phyloP scores from a whole-genome alignment of 495 filamentous ascomycete genomes.

The Bathelium albidoporum region DNA sequence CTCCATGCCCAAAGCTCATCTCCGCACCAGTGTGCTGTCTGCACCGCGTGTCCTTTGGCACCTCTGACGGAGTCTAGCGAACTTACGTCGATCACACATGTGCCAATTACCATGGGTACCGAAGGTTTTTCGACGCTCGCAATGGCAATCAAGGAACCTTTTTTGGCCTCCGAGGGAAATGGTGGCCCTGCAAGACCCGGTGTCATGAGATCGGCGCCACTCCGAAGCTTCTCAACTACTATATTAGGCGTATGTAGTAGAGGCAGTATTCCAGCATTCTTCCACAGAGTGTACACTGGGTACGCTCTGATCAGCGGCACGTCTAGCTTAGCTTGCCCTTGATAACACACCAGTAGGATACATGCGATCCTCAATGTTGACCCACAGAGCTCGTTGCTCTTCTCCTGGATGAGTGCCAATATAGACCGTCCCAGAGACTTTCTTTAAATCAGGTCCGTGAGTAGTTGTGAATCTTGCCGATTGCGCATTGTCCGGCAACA shows the following conservation, averaged over 20 bases:
- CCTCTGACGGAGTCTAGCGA: conserved; percentile 49
- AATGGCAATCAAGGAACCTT: conserved; percentile 55
- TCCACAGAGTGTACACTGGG: conserved; percentile 56
- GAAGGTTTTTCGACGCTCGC: conserved; percentile 50
- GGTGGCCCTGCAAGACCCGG: conserved; percentile 60
- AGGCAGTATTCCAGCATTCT: conserved; percentile 50
- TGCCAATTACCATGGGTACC: conserved; percentile 54
- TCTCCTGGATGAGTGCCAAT: conserved; percentile 45
- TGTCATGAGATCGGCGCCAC: conserved; percentile 66
- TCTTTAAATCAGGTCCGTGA: conserved; percentile 51
- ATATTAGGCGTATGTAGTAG: conserved; percentile 52
- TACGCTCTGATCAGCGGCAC: not conserved
- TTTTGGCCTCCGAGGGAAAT: conserved; percentile 51
- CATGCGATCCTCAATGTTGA: conserved; percentile 54
- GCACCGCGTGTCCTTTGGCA: conserved; percentile 57
- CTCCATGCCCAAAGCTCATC: conserved; percentile 66
- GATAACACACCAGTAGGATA: conserved; percentile 41
- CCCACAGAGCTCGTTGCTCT: conserved; percentile 62
- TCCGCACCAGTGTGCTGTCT: conserved; percentile 60
- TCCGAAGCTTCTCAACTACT: conserved; percentile 53
- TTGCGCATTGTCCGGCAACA: conserved; percentile 54
- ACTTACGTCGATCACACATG: conserved; percentile 58
- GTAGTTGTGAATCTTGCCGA: conserved; percentile 63
- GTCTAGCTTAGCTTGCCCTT: not conserved
- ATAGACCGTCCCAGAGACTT: conserved; percentile 57